These are phyloP conservation scores for Gossypium herbaceum DNA, from an alignment of 345 rosid genomes.

Conservation along the genomic window DNA sequence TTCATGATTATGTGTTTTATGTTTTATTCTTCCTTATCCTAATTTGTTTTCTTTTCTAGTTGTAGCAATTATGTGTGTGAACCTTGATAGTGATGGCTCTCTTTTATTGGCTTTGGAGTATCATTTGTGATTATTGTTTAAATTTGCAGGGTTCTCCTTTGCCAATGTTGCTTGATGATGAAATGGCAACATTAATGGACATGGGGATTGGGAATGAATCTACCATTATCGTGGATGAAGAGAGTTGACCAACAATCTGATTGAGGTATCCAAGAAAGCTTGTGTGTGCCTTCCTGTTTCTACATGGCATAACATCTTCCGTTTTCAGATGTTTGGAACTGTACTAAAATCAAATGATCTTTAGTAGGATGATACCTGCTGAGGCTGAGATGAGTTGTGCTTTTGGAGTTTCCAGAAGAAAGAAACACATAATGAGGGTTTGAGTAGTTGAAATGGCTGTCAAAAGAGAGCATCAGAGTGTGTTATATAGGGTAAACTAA, in stretches of 20 bases:
- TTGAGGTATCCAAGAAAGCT: not conserved
- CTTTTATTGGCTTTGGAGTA: not conserved
- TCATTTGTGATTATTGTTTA: not conserved
- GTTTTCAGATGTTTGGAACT: not conserved
- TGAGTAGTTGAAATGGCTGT: not conserved
- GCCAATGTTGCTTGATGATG: slow-evolving; percentile 68
- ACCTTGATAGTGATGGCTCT: not conserved
- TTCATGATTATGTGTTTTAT: not conserved
- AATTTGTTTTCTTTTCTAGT: not conserved
- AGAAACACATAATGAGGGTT: too few species aligned
- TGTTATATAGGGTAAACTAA: too few species aligned
- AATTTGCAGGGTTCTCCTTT: slow-evolving; percentile 66
- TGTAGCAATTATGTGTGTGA: not conserved
- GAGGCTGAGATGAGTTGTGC: not conserved
- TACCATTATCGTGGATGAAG: slow-evolving; percentile 72
- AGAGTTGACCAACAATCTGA: slow-evolving; percentile 25
- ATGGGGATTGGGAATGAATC: slow-evolving; percentile 59
- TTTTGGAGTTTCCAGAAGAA: not conserved
- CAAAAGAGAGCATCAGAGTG: not conserved
- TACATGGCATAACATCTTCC: not conserved
- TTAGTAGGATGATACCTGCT: not conserved
- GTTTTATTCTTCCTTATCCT: not conserved
- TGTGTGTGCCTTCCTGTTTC: too few species aligned
- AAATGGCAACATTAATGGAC: slow-evolving; percentile 65
- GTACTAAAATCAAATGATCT: not conserved